Percentiles rank a stretch among this genome's conserved stretches.
Conservation (phyloP, 805 yeast genomes). For the Ogataea sp. region DNA sequence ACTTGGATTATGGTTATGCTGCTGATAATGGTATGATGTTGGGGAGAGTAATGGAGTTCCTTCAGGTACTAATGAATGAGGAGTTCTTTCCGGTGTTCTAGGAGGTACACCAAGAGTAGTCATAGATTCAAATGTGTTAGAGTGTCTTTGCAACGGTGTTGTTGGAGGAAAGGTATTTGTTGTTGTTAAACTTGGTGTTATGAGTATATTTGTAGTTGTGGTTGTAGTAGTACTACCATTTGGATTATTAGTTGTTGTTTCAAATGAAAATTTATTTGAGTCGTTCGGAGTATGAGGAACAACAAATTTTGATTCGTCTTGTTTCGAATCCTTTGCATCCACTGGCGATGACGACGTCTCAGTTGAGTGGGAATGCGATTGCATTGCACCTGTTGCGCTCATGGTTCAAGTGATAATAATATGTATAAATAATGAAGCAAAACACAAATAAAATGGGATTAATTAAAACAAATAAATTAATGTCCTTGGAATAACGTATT, state of each 20-base stretch:
- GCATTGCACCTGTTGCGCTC: too few species aligned
- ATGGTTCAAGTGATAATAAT: too few species aligned
- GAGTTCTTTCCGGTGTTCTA: constrained; percentile 23
- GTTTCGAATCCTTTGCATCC: neutral
- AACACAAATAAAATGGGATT: too few species aligned
- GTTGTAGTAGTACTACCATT: neutral
- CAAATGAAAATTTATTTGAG: neutral
- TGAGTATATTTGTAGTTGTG: neutral
- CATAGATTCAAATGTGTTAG: neutral
- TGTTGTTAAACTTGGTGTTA: neutral
- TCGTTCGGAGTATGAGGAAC: constrained; percentile 1
- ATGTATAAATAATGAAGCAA: too few species aligned
- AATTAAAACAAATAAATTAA: too few species aligned
- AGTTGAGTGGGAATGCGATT: too few species aligned
- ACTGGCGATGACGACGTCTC: too few species aligned
- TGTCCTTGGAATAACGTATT: too few species aligned
- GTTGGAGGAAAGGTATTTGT: neutral
- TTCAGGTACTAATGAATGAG: constrained; percentile 18
- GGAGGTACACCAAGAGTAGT: constrained; percentile 10
- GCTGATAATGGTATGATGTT: constrained; percentile 12
- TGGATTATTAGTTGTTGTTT: neutral
- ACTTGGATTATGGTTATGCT: constrained; percentile 1
- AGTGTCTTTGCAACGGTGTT: neutral
- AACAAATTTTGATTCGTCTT: neutral
- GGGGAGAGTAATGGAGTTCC: constrained; percentile 28